phyloP scores from a whole-genome alignment of 768 basidiomycete species.

The Amanita rubescens region DNA sequence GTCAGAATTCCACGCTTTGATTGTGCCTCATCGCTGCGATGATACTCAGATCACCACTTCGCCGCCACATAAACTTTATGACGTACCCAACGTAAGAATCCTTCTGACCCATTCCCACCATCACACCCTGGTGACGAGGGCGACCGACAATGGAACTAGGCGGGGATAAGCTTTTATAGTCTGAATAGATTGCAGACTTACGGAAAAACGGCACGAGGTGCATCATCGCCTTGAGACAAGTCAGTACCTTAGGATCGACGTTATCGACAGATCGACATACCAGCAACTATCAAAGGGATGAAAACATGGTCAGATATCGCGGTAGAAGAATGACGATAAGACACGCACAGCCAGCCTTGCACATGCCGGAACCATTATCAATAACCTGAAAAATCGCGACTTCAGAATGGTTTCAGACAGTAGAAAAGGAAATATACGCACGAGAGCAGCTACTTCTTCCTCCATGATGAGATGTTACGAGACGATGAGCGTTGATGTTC shows the following conservation, averaged over 20 bases:
- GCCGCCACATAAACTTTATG: constrained; percentile 4
- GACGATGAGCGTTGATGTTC: background rate
- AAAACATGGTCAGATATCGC: constrained; percentile 8
- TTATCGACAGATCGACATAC: constrained; percentile 25
- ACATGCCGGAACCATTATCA: constrained; percentile 98
- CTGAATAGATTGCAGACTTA: constrained; percentile 34
- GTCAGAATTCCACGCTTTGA: constrained; percentile 93
- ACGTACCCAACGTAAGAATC: constrained; percentile 91
- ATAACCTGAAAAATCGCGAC: constrained; percentile 48
- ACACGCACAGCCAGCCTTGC: constrained; percentile 95
- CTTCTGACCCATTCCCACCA: constrained; percentile 97
- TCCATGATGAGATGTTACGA: constrained; percentile 35
- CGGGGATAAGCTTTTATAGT: constrained; percentile 3
- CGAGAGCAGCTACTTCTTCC: constrained; percentile 42
- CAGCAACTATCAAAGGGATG: constrained; percentile 46
- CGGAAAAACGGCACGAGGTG: constrained; percentile 92
- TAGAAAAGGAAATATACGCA: constrained; percentile 36
- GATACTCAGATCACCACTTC: constrained; percentile 11
- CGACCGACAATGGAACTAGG: constrained; percentile 87
- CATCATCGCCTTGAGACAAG: constrained; percentile 67
- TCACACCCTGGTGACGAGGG: constrained; percentile 90
- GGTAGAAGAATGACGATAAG: constrained; percentile 6
- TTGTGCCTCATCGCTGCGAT: constrained; percentile 76
- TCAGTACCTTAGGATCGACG: constrained; percentile 14
- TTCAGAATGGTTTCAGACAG: background rate